phyloP scores from a whole-genome alignment of 2,329 filamentous ascomycete species.

The Teratosphaeria gauchensis region DNA sequence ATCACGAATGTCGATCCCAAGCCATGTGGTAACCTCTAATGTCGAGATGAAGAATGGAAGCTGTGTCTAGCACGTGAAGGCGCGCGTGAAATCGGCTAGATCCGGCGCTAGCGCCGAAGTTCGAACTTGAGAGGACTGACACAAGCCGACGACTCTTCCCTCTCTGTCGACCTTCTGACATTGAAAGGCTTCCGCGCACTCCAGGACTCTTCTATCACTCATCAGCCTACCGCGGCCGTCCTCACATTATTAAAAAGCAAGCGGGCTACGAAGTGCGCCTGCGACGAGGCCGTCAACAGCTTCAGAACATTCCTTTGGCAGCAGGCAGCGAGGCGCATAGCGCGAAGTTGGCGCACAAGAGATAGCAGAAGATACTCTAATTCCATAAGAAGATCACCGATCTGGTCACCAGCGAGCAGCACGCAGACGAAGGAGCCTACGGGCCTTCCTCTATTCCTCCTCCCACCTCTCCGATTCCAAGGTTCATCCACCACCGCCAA shows the following conservation, averaged over 20 bases:
- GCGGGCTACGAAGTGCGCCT: neutral
- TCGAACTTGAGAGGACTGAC: neutral
- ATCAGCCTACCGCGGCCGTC: neutral
- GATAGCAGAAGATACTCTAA: neutral
- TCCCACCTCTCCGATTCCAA: neutral
- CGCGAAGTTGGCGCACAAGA: neutral
- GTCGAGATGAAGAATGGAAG: neutral
- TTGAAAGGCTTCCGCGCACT: constrained; percentile 14
- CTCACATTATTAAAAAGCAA: neutral
- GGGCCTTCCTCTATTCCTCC: neutral
- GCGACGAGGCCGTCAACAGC: neutral
- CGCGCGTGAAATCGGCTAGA: neutral
- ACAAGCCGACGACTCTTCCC: neutral
- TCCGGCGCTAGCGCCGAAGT: neutral
- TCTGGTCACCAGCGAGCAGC: neutral
- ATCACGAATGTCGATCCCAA: no score
- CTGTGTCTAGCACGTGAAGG: neutral
- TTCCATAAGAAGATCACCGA: neutral
- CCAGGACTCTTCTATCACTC: neutral
- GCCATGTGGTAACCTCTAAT: neutral
- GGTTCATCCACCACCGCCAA: constrained; percentile 1
- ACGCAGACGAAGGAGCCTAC: neutral
- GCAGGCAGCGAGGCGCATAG: neutral
- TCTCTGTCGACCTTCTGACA: constrained; percentile 13
- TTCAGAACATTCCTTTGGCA: neutral